Base-by-base conservation (phyloP, 1,284 basidiomycete species). In the Apiotrichum sp. region DNA sequence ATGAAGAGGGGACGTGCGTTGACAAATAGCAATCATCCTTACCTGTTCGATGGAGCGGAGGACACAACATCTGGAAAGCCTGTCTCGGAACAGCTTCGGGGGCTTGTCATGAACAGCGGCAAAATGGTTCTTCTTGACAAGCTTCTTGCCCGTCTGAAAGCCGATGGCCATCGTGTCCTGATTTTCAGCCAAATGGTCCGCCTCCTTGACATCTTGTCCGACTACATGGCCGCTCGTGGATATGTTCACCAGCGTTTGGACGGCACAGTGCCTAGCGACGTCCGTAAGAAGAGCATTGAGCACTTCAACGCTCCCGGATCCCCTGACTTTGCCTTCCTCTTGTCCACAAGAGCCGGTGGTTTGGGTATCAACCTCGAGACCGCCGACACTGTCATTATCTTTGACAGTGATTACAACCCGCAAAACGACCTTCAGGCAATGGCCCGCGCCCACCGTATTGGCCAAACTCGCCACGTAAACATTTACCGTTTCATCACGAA, bases 131-230 rank as follows among this genome's bases (percentile, higher is more conserved):
- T 96, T 38, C 85, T 99, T 50, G 96, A 99, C 80, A 91, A 92
- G 75, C 84, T 99, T 16, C 84, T 98, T 22, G 84, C 82, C 33
- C 85, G 91, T 52, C 83, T 99, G 57, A 90, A 89, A 71, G 85
- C 85, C 59, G 91, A 93, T 70, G 90, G 90, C 1, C 95, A 98
- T 69, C 89, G 96, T 52, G 93, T 98, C 47, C 82, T 99, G 62
- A 97, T 99, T 72, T 98, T 98, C 81, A 95, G 91, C 68, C 96
- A 98, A 77, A 98, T 99, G 96, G 95, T 98, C 50, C 86, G 95
- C 59, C 91, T 98, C 84, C 83, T 99, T 41, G 96, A 99, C 76
- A 98, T 99, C 73, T 84, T 99, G 64, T 93, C 89, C 60, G 96
- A 99, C 77, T 98, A 98, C 77, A 93, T 98, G 86, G 79, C 79